Conservation (phyloP, 495 filamentous ascomycete species). For the Parmelia sp. region DNA sequence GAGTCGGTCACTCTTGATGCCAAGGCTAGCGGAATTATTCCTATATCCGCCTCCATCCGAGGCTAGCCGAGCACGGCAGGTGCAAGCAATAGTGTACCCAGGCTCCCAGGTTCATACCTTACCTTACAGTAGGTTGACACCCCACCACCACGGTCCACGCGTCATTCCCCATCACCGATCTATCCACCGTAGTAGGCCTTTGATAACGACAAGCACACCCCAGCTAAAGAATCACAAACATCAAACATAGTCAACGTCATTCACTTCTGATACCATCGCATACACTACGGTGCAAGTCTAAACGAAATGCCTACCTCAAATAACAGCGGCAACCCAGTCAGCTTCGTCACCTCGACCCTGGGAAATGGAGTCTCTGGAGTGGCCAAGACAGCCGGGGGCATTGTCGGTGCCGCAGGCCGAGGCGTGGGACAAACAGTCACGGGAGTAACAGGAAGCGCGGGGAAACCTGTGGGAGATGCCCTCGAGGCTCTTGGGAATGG, state of each 20-base stretch:
- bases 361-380: conserved; percentile 59
- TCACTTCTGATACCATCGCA: not conserved
- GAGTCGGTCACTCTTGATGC: not conserved
- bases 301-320: conserved; percentile 20
- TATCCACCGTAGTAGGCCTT: not conserved
- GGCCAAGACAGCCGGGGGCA: conserved; percentile 60
- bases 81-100: not conserved
- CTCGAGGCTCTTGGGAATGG: conserved; percentile 56
- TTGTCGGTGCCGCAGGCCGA: conserved; percentile 60
- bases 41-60: not conserved
- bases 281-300: not conserved
- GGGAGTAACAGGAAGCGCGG: conserved; percentile 55
- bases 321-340: conserved; percentile 29
- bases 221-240: not conserved
- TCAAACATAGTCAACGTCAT: not conserved
- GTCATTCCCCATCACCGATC: too few species aligned
- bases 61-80: not conserved
- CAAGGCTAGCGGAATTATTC: not conserved
- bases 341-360: conserved; percentile 45
- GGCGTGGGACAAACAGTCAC: conserved; percentile 59
- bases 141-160: too few species aligned
- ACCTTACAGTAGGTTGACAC: too few species aligned
- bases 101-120: not conserved
- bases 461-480: conserved; percentile 60
- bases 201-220: not conserved